Percentiles rank a stretch among this genome's conserved stretches.
phyloP scores from a whole-genome alignment of 139 green algal species.

The Tetraselmis striata region DNA sequence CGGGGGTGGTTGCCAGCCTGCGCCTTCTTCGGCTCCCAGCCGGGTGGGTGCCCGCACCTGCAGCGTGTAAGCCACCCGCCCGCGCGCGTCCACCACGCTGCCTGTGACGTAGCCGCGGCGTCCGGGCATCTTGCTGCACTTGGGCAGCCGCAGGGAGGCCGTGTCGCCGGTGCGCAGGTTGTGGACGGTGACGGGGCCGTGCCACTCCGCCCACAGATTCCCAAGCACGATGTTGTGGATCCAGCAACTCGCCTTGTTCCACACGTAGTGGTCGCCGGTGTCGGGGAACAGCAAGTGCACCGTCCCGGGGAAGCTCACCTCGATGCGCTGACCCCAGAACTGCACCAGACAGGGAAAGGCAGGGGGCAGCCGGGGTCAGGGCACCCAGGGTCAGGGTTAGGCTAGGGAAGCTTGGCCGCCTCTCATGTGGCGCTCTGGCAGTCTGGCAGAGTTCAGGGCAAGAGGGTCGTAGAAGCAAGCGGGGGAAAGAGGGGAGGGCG shows the following conservation, averaged over 20 bases:
- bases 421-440: too few species aligned
- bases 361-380: too few species aligned
- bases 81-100: neutral
- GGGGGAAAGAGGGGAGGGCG: too few species aligned
- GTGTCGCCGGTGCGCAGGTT: slow-evolving; percentile 28
- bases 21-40: too few species aligned
- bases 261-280: slow-evolving; percentile 26
- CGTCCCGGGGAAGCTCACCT: slow-evolving; percentile 24
- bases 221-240: slow-evolving; percentile 53
- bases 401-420: too few species aligned
- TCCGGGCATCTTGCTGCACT: neutral
- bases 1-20: too few species aligned
- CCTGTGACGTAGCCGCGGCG: neutral
- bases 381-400: too few species aligned
- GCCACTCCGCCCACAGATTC: slow-evolving; percentile 44
- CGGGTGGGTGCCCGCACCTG: neutral
- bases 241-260: slow-evolving; percentile 32
- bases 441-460: too few species aligned
- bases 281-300: slow-evolving; percentile 29
- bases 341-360: neutral
- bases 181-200: slow-evolving; percentile 33
- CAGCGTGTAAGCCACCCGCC: neutral
- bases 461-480: too few species aligned
- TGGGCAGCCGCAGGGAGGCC: neutral
- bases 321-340: slow-evolving; percentile 53